These are phyloP conservation scores for Russula sp. DNA, from an alignment of 768 basidiomycete genomes.

Conservation along the genomic window DNA sequence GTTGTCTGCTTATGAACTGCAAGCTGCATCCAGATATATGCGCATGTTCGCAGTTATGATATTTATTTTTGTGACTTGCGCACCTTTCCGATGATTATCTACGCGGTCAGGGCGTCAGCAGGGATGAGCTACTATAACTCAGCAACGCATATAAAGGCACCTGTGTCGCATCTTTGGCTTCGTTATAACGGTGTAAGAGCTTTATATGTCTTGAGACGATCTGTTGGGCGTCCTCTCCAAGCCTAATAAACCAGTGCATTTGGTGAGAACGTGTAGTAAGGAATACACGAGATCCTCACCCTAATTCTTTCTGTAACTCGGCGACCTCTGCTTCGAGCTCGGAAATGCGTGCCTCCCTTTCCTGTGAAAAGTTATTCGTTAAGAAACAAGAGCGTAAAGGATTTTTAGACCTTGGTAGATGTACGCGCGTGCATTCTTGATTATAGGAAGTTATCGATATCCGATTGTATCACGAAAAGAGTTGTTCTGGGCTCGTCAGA, in stretches of 20 bases:
- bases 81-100: slow-evolving; percentile 82
- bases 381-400: neutral
- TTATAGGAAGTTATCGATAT: neutral
- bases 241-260: slow-evolving; percentile 31
- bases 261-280: neutral
- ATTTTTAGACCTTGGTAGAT: slow-evolving; percentile 15
- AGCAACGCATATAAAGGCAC: slow-evolving; percentile 36
- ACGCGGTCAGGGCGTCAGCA: neutral
- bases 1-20: slow-evolving; percentile 67
- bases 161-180: slow-evolving; percentile 78
- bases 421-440: slow-evolving; percentile 26
- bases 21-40: slow-evolving; percentile 47
- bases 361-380: slow-evolving; percentile 5
- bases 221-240: slow-evolving; percentile 47
- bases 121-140: neutral
- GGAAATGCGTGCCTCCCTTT: slow-evolving; percentile 21
- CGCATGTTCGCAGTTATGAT: slow-evolving; percentile 15
- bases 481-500: too few species aligned
- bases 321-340: slow-evolving; percentile 26
- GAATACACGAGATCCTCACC: slow-evolving; percentile 1
- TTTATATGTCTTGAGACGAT: slow-evolving; percentile 64
- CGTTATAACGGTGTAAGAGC: slow-evolving; percentile 69
- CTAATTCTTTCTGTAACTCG: slow-evolving; percentile 23
- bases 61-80: slow-evolving; percentile 2
- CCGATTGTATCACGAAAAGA: too few species aligned